Conservation (phyloP, 139 green algal genomes). For the Tetraselmis chui region DNA sequence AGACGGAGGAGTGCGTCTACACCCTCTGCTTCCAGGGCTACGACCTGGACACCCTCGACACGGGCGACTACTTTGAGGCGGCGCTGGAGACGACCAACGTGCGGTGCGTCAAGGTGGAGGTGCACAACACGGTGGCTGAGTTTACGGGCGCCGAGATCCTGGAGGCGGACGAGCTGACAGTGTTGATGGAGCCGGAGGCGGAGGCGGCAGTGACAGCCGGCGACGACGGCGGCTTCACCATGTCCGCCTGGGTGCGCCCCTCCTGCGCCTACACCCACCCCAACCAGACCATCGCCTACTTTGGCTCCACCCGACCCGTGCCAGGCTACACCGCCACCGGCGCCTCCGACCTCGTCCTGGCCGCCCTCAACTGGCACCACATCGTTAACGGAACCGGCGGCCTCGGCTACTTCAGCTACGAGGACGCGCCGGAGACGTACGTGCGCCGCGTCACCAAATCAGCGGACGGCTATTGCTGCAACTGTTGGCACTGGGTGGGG, state of each 20-base stretch:
- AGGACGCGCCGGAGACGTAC: constrained; percentile 12
- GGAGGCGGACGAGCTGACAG: not conserved
- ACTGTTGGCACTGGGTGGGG: constrained; percentile 21
- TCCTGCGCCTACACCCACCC: not conserved
- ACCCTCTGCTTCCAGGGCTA: constrained; percentile 25
- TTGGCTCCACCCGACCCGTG: constrained; percentile 5
- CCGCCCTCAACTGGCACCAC: not conserved
- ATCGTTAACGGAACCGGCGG: constrained; percentile 5
- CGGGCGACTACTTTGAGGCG: not conserved
- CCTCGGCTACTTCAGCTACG: constrained; percentile 27
- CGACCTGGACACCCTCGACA: constrained; percentile 3
- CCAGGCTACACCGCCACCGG: not conserved
- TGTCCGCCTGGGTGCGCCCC: constrained; percentile 23
- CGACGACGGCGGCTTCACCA: constrained; percentile 10
- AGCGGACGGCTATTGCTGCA: constrained; percentile 14
- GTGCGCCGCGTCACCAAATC: constrained; percentile 11
- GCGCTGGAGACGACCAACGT: constrained; percentile 11
- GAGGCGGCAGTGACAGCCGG: not conserved
- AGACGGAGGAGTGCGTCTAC: constrained; percentile 25
- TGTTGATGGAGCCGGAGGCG: constrained; percentile 6
- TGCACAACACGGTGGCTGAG: constrained; percentile 15
- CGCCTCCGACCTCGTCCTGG: not conserved
- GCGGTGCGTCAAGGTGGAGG: constrained; percentile 20
- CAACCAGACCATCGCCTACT: constrained; percentile 20
- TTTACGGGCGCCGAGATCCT: constrained; percentile 4